These are phyloP conservation scores for Hymenoscyphus fructigenus DNA, from an alignment of 2,329 filamentous ascomycete species.

Conservation along the genomic window DNA sequence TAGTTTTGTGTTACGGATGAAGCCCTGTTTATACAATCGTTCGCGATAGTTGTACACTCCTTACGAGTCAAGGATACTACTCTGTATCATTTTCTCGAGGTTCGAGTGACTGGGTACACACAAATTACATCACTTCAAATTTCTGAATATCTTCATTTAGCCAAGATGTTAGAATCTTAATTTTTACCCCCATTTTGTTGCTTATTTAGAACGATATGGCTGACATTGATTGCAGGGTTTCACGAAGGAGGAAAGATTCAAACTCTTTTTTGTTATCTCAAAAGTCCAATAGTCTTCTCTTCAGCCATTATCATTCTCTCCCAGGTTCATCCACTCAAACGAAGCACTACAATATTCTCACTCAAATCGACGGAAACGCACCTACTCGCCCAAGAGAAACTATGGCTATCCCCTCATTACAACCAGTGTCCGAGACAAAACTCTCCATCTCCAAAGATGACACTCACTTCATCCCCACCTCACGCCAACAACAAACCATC, in stretches of 20 bases:
- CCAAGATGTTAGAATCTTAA: not conserved
- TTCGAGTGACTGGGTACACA: not conserved
- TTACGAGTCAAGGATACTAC: not conserved
- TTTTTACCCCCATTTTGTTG: not conserved
- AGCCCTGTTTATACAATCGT: not conserved
- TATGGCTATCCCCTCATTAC: not conserved
- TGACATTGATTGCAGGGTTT: constrained; percentile 5
- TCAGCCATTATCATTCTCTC: constrained; percentile 20
- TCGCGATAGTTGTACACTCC: not conserved
- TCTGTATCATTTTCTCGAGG: not conserved
- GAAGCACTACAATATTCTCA: constrained; percentile 14
- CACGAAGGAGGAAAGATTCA: constrained; percentile 16
- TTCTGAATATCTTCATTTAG: not conserved
- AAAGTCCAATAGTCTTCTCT: constrained; percentile 23
- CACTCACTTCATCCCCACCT: not conserved
- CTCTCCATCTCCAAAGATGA: constrained; percentile 6
- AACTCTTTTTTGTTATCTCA: constrained; percentile 20
- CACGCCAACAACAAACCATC: constrained; percentile 10
- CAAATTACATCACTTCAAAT: not conserved
- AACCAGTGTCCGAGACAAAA: not conserved
- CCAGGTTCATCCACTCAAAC: constrained; percentile 10
- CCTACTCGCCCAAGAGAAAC: constrained; percentile 14
- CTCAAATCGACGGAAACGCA: constrained; percentile 20
- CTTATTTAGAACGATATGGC: not conserved
- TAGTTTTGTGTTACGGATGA: not conserved